phyloP scores from a whole-genome alignment of 1,139 yeast species.

The Saccharomyces hybrid region DNA sequence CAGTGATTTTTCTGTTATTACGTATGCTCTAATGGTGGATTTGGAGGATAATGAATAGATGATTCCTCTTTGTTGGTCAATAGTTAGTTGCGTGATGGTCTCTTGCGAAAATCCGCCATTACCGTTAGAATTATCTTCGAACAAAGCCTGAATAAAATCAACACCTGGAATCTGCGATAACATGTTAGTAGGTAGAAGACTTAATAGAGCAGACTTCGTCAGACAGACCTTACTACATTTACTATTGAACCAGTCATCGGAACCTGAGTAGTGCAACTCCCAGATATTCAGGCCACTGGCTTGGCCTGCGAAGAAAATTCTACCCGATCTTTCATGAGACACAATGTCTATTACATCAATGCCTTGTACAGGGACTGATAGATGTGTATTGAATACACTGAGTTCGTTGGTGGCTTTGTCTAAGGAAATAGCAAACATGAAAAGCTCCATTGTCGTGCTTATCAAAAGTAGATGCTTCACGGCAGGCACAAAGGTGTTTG shows the following conservation, averaged over 20 bases:
- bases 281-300: constrained; percentile 75
- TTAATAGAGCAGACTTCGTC: constrained; percentile 59
- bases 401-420: constrained; percentile 44
- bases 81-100: constrained; percentile 51
- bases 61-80: constrained; percentile 71
- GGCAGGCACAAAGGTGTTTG: constrained; percentile 69
- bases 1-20: constrained; percentile 38
- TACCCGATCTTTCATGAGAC: constrained; percentile 57
- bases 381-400: constrained; percentile 74
- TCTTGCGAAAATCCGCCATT: constrained; percentile 39
- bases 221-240: constrained; percentile 76
- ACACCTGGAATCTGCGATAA: constrained; percentile 39
- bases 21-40: constrained; percentile 77
- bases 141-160: constrained; percentile 34
- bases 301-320: constrained; percentile 74
- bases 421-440: constrained; percentile 66
- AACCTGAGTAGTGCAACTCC: constrained; percentile 80
- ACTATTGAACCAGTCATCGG: constrained; percentile 82
- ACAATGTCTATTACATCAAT: constrained; percentile 60
- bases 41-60: constrained; percentile 77
- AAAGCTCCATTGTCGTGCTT: constrained; percentile 74
- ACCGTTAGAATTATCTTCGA: constrained; percentile 25
- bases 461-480: constrained; percentile 68
- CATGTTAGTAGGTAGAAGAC: constrained; percentile 44
- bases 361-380: constrained; percentile 76